Conservation (phyloP, 805 yeast genomes). For the Candida sithepensis region DNA sequence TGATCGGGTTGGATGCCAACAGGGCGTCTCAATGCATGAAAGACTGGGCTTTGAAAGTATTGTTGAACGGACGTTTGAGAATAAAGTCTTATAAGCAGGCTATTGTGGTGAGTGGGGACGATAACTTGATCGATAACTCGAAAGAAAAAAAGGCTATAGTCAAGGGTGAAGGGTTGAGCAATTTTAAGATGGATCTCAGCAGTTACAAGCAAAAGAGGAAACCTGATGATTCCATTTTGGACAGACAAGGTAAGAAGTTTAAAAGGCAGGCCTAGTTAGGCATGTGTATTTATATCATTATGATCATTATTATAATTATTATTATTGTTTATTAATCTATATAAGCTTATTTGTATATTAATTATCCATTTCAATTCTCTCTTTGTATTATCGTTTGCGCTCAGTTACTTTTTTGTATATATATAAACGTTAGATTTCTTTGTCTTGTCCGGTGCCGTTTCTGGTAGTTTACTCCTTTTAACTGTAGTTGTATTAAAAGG, state of each 20-base stretch:
- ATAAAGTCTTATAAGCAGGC: conserved; percentile 76
- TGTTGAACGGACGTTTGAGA: conserved; percentile 73
- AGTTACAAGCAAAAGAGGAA: conserved; percentile 19
- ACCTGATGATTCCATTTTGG: conserved; percentile 8
- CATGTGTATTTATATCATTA: no score
- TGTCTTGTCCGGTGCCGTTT: not conserved
- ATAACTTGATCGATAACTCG: conserved; percentile 24
- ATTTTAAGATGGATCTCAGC: conserved; percentile 15
- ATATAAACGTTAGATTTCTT: conserved; percentile 15
- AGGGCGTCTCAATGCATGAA: conserved; percentile 58
- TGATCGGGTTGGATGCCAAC: conserved; percentile 68
- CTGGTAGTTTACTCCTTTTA: not conserved
- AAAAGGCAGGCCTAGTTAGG: no score
- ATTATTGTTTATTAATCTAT: not conserved
- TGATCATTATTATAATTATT: no score
- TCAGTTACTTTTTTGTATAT: conserved; percentile 2
- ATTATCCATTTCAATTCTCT: not conserved
- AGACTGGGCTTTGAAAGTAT: conserved; percentile 57
- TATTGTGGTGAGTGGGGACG: conserved; percentile 52
- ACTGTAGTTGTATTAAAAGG: not conserved
- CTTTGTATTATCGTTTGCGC: not conserved
- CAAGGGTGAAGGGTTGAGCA: conserved; percentile 6
- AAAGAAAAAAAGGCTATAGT: conserved; percentile 19
- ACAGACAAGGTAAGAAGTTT: conserved; percentile 13
- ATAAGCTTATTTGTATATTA: not conserved